Percentiles rank a stretch among this genome's conserved stretches.
Conservation (phyloP, 441 rosid genomes). For the Viola pubescens region DNA sequence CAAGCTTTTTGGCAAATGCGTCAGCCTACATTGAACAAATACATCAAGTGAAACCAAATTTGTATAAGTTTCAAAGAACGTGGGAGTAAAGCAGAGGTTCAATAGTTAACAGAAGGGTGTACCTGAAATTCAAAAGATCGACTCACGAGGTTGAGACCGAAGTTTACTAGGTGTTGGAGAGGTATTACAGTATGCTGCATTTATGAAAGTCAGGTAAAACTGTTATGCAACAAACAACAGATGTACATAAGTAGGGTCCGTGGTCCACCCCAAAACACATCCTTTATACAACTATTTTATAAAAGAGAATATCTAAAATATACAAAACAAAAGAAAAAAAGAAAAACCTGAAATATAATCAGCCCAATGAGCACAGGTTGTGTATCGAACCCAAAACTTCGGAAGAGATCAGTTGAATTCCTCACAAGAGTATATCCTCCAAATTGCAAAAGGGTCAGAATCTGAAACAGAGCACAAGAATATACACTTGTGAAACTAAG, state of each 20-base stretch:
- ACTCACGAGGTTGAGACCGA: conserved; percentile 88
- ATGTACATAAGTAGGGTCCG: no score
- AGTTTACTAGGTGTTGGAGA: conserved; percentile 73
- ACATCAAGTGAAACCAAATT: background rate
- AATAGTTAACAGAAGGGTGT: background rate
- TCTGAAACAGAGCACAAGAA: conserved; percentile 36
- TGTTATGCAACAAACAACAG: background rate
- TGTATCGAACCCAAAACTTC: conserved; percentile 89
- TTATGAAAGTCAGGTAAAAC: conserved; percentile 5
- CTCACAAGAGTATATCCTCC: conserved; percentile 98
- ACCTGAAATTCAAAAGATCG: conserved; percentile 98
- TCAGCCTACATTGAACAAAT: conserved; percentile 59
- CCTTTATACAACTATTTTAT: background rate
- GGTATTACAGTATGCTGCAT: conserved; percentile 91
- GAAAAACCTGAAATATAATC: conserved; percentile 84
- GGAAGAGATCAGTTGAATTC: conserved; percentile 84
- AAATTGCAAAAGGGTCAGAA: conserved; percentile 79
- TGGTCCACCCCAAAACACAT: background rate
- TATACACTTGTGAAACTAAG: background rate
- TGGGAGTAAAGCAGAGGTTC: background rate
- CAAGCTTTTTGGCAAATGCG: conserved; percentile 90
- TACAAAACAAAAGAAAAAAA: no score
- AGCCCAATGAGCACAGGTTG: conserved; percentile 97
- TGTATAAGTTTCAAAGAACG: background rate
- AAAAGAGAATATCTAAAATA: background rate